Evolutionary conservation across 2,329 filamentous ascomycete genomes (phyloP).

Genomic region (Sarocladiaceae sp.): DNA sequence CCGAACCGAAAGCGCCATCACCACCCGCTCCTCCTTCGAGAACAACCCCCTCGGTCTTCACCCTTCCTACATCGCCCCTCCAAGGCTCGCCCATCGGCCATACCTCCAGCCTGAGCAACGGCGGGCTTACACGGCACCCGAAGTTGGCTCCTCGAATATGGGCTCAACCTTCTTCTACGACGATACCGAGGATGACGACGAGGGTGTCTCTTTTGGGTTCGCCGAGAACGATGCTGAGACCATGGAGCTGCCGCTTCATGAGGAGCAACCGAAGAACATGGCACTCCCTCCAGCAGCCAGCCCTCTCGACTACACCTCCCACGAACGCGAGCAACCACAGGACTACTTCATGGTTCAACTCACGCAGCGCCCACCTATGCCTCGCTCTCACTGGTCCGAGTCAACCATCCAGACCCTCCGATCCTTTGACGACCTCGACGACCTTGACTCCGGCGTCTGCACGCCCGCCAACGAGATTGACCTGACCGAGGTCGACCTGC

Average conservation of each 20-base stretch:
- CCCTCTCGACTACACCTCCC: constrained; percentile 18
- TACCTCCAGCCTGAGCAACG: constrained; percentile 9
- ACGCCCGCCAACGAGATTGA: constrained; percentile 11
- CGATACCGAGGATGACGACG: constrained; percentile 17
- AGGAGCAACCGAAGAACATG: constrained; percentile 14
- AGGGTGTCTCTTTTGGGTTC: constrained; percentile 17
- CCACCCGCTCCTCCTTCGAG: constrained; percentile 20
- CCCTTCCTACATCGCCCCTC: constrained; percentile 29
- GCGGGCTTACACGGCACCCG: neutral
- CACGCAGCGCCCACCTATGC: constrained; percentile 23
- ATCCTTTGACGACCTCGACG: constrained; percentile 18
- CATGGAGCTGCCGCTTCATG: constrained; percentile 13
- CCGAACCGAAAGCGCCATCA: constrained; percentile 19
- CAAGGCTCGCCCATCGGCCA: constrained; percentile 29
- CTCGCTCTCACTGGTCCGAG: constrained; percentile 35
- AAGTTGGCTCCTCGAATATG: constrained; percentile 16
- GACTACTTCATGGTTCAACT: constrained; percentile 29
- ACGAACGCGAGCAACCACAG: constrained; percentile 19
- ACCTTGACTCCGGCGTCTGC: constrained; percentile 9
- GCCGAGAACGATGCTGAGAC: constrained; percentile 18
- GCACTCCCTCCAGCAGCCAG: constrained; percentile 23
- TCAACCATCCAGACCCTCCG: constrained; percentile 31
- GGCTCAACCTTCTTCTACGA: constrained; percentile 22
- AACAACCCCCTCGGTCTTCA: constrained; percentile 26
- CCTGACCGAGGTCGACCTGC: constrained; percentile 3